Percentiles rank a stretch among this genome's conserved stretches.
Evolutionary conservation across 2,329 filamentous ascomycete species (phyloP).

Genomic region (Fusarium tjaetaba): DNA sequence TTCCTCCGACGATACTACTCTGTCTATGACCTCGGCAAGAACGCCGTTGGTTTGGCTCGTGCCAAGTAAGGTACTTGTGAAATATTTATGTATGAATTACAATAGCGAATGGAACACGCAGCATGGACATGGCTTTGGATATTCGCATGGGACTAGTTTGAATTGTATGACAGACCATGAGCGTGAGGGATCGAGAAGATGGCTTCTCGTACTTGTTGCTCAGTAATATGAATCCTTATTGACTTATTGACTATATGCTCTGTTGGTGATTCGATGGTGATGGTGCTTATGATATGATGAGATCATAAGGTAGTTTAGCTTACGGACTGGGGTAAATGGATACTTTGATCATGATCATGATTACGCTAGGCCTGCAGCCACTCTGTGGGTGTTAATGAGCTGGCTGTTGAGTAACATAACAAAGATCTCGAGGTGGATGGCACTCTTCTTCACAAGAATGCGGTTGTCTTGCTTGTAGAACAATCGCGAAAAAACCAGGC

Average conservation of each 20-base stretch:
- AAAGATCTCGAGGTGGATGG: background rate
- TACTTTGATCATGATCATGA: constrained; percentile 12
- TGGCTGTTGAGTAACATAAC: background rate
- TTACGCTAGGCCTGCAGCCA: constrained; percentile 33
- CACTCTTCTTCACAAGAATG: background rate
- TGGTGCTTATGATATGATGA: constrained; percentile 1
- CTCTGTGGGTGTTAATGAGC: background rate
- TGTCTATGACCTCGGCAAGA: constrained; percentile 92
- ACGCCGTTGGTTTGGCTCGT: constrained; percentile 88
- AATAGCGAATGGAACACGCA: constrained; percentile 31
- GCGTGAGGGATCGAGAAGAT: constrained; percentile 8
- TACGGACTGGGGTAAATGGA: background rate
- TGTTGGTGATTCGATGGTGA: background rate
- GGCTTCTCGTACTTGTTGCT: constrained; percentile 28
- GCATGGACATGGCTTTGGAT: constrained; percentile 32
- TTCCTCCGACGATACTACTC: constrained; percentile 91
- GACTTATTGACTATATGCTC: constrained; percentile 3
- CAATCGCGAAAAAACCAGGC: no score
- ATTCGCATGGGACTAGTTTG: constrained; percentile 33
- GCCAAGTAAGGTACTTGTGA: constrained; percentile 64
- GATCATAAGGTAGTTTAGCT: background rate
- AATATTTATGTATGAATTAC: constrained; percentile 29
- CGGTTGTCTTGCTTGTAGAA: background rate
- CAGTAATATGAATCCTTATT: constrained; percentile 38
- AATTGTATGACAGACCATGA: constrained; percentile 23